Base-by-base conservation (phyloP, 139 green algal genomes). In the Mesostigma viride region DNA sequence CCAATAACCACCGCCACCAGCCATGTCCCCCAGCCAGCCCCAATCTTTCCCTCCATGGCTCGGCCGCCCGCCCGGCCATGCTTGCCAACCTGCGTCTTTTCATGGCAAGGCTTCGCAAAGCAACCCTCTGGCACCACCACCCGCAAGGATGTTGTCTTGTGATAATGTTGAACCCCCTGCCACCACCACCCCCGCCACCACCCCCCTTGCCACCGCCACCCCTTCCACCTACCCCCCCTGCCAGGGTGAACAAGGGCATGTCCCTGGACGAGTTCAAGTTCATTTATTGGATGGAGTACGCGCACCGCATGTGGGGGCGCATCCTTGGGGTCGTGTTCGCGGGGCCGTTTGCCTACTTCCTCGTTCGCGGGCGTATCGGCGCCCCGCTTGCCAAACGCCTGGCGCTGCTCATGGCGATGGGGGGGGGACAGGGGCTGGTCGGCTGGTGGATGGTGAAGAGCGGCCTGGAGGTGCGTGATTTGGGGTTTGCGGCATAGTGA, bases 231-330 rank as follows among this genome's bases (percentile, higher is more conserved):
- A 14, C 11, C 14, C 14, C 14, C 27, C 14, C 14, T 3, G n/a
- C 31, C 36, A 82, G 75, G 58, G 81, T 96, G 22, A 94, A 96
- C 76, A 71, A 66, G 5, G 69, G 82, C 71, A 97, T 97, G 88
- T 86, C 47, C 4, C 67, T 98, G 24, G 85, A 95, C 0, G 93
- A 99, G 65, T 99, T 98, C 82, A 97, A 98, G 77, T 95, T 95
- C 81, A 99, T 99, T 45, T 99, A 93, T 79, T 96, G 86, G 84
- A 95, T 96, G 91, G 94, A 99, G 85, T 99, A 91, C 68, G 88
- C 68, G 20, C 94, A 99, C 77, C 79, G 91, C 74, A 95, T 95
- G 90, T 94, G 84, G 87, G 90, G 89, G 5, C 68, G 85, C 1
- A 65, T 78, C 4, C 78, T 94, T 26, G 88, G 91, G 4, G 20